Base-by-base conservation (phyloP, 148 eudicot genomes). In the Fagopyrum homotropicum region DNA sequence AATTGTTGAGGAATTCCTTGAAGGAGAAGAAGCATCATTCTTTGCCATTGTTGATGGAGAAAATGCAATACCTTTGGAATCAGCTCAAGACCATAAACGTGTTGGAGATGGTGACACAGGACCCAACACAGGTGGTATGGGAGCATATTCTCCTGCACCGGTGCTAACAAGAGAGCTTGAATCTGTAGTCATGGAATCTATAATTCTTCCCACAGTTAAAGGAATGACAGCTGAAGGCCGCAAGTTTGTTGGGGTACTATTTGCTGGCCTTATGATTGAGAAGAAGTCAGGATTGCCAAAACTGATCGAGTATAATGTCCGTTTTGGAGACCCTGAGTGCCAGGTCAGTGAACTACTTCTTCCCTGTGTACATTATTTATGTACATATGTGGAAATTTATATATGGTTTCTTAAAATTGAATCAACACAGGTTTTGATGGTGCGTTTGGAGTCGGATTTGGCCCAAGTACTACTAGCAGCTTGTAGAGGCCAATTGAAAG, bases 241-340 rank as follows among this genome's bases (percentile, higher is more conserved):
- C 82, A 92, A 86, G 85, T 92, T 92, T 88, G 98, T 94, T 43
- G 97, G 97, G 56, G 97, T 94, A 77, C 55, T 91, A 70, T 94
- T 86, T 83, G 97, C 96, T 16, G 97, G 98, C 56, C 96, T 94
- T 55, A 94, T 94, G 97, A 91, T 91, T 78, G 98, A 94, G 80
- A 90, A 90, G 88, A 87, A 86, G 75, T 88, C 98, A 54, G 97
- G 98, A 72, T 85, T 91, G 44, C 98, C 98, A 3, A 94, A 90
- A 77, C 82, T 94, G 45, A 94, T 94, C 0, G 98, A 92, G 86
- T 92, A 90, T 81, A 94, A 94, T 79, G 96, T 94, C 47, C 91
- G 98, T n/a, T 94, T 94, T 74, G 98, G 98, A 81, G 98, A 94
- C 76, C 98, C 97, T 17, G 98, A 94, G 82, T 91, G 98, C 81